Evolutionary conservation across 495 filamentous ascomycete genomes (phyloP).

Genomic region (Pyrenopolyporus hunteri): DNA sequence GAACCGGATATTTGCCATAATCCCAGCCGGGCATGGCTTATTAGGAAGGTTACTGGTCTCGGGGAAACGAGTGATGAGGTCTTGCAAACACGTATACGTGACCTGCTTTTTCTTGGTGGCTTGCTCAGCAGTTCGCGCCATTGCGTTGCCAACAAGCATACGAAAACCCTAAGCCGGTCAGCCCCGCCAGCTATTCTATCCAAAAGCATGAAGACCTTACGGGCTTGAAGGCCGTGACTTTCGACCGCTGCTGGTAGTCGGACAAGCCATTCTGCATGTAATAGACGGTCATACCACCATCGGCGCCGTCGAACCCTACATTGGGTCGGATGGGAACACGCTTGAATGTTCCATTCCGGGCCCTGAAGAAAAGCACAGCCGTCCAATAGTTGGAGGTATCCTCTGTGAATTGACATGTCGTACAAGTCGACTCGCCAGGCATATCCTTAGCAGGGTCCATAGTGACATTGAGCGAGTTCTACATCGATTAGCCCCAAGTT

Average conservation of each 20-base stretch:
- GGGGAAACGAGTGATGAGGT: constrained; percentile 32
- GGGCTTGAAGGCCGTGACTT: constrained; percentile 49
- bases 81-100: constrained; percentile 41
- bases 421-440: constrained; percentile 38
- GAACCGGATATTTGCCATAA: constrained; percentile 50
- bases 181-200: not conserved
- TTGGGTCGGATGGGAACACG: constrained; percentile 48
- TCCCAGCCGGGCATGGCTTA: constrained; percentile 42
- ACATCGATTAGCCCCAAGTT: constrained; percentile 5
- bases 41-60: constrained; percentile 38
- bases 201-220: constrained; percentile 24
- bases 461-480: constrained; percentile 43
- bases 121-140: constrained; percentile 34
- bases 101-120: constrained; percentile 38
- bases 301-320: constrained; percentile 44
- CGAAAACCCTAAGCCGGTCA: constrained; percentile 41
- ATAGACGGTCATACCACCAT: constrained; percentile 50
- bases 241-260: constrained; percentile 38
- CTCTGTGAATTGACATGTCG: constrained; percentile 43
- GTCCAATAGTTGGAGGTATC: constrained; percentile 52
- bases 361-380: constrained; percentile 48
- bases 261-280: constrained; percentile 48
- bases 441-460: constrained; percentile 45
- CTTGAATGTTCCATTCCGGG: constrained; percentile 48
- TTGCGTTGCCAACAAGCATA: constrained; percentile 41